These are phyloP conservation scores for Cymbopogon citratus DNA, from an alignment of 176 grass and related monocot species.

Conservation along the genomic window DNA sequence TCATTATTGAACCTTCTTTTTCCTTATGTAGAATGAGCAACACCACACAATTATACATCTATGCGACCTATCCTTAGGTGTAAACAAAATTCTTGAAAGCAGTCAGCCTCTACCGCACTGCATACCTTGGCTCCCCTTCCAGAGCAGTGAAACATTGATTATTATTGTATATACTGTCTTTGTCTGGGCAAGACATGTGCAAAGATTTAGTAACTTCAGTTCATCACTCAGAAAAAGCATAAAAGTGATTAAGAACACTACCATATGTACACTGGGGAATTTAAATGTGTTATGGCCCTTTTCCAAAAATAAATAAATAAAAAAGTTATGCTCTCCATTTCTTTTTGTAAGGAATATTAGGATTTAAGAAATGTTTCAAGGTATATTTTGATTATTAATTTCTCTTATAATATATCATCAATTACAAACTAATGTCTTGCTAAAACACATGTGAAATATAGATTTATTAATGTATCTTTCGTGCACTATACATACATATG, in stretches of 20 bases:
- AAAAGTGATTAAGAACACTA: constrained; percentile 6
- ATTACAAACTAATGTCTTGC: neutral
- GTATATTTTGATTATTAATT: neutral
- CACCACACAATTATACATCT: neutral
- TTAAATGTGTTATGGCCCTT: neutral
- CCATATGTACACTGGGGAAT: neutral
- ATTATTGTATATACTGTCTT: neutral
- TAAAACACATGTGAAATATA: neutral
- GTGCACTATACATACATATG: neutral
- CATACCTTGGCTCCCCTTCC: neutral
- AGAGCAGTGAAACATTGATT: neutral
- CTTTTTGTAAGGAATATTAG: neutral
- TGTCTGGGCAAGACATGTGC: neutral
- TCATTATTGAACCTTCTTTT: neutral
- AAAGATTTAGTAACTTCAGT: neutral
- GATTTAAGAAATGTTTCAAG: neutral
- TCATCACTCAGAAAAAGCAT: neutral
- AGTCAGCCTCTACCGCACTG: neutral
- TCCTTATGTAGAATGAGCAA: neutral
- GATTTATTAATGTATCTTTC: neutral
- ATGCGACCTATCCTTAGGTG: neutral
- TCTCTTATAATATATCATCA: neutral
- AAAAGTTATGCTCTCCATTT: neutral
- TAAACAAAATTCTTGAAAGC: neutral
- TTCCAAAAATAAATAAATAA: too few relatives aligned